Conservation (phyloP, 768 basidiomycete species). For the Suillus occidentalis region DNA sequence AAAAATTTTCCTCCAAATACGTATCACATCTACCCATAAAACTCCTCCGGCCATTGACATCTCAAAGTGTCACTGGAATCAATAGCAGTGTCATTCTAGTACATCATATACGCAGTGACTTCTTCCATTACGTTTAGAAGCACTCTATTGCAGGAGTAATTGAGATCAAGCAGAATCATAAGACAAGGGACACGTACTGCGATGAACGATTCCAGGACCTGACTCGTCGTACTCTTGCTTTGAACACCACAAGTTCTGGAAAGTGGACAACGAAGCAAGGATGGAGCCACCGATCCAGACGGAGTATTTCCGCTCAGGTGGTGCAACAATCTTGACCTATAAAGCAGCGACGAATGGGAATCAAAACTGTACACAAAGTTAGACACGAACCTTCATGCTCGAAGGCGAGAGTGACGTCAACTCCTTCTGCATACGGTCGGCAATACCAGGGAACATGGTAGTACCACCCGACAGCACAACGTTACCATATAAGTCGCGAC, state of each 20-base stretch:
- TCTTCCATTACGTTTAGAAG: constrained; percentile 22
- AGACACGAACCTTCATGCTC: constrained; percentile 72
- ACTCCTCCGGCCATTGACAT: background rate
- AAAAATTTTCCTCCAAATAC: background rate
- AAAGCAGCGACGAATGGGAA: constrained; percentile 5
- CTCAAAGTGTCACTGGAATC: background rate
- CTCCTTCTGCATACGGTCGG: constrained; percentile 96
- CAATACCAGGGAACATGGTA: constrained; percentile 96
- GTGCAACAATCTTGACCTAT: constrained; percentile 88
- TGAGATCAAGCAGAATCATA: background rate
- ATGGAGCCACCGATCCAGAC: constrained; percentile 94
- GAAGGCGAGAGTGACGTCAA: constrained; percentile 75
- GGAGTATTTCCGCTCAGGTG: constrained; percentile 92
- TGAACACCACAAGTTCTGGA: constrained; percentile 96
- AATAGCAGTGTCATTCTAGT: constrained; percentile 27
- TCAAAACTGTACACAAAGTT: background rate
- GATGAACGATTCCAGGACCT: constrained; percentile 77
- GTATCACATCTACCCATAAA: background rate
- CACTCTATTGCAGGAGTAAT: constrained; percentile 18
- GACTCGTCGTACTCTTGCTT: constrained; percentile 92
- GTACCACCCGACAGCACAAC: constrained; percentile 70
- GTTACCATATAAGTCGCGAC: constrained; percentile 36
- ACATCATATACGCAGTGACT: constrained; percentile 24
- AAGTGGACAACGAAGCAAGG: constrained; percentile 86
- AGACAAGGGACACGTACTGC: constrained; percentile 47